A percentile compares a stretch with the other conserved stretches of the same genome.
Conservation (phyloP, 164 flowering plant species). For the Vitis vinifera region ASM3070453v1 NC_081814.1:6701001-6701500, state of each 20-base stretch:
- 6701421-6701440: conserved; percentile 5
- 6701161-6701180: no score
- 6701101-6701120: no score
- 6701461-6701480: conserved; percentile 33
- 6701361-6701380: conserved; percentile 7
- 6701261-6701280: conserved; percentile 20
- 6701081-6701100: no score
- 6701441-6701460: conserved; percentile 62
- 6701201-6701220: not conserved
- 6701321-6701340: conserved; percentile 11
- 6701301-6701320: conserved; percentile 25
- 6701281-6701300: conserved; percentile 28
- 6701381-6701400: conserved; percentile 13
- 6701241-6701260: conserved; percentile 19
- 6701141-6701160: no score
- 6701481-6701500: not conserved
- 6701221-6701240: not conserved
- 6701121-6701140: no score
- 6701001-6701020: no score
- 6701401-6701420: conserved; percentile 16
- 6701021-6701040: no score
- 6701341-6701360: conserved; percentile 9
- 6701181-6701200: conserved; percentile 1
- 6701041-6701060: no score
- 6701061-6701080: no score